Base-by-base conservation (phyloP, 2,329 filamentous ascomycete species). In the Cyphellophora europaea region DNA sequence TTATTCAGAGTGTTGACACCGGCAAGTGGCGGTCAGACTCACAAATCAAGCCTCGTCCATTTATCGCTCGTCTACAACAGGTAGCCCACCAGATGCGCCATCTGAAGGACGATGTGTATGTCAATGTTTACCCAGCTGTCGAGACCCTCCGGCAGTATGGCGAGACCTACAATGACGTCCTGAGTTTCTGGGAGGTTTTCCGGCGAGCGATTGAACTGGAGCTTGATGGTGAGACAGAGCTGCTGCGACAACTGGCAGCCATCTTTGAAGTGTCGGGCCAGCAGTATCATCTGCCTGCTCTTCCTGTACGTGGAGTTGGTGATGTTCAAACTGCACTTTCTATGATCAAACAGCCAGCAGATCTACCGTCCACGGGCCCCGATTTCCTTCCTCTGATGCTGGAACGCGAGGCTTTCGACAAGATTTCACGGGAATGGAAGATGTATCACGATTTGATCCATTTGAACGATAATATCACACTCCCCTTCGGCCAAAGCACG, bases 371-470 rank as follows among this genome's bases (percentile, higher is more conserved):
- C 5, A 41, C 42, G 36, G 56, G 67, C 6, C 71, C 71, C 1
- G 55, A 68, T 3, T 50, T 74, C 13, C 53, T 75, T 27, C 63
- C 67, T 15, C 54, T 79, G 5, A 72, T 78, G 43, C 56, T 79
- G 14, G 62, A 68, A 14, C 68, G 75, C 12, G 72, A 78, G 41
- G 57, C 59, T 6, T 72, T 77, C 42, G 71, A 77, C 49, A 55
- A 63, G 32, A 57, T 58, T 3, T 59, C 63, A 19, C 66, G 73
- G 3, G 66, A 69, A 17, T 79, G 74, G 67, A 65, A 69, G 32
- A 67, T 78, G 42, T 50, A 74, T 5, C 62, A 68, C 33, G 66
- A 77, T 48, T 65, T 64, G 27, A 68, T 79, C n/a, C 58, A 63
- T 3, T 47, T 78, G 11, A 62, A 76, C 34, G 72, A 79, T 35